These are phyloP conservation scores for Monilinia fructicola DNA, from an alignment of 2,329 filamentous ascomycete genomes.

Conservation along the genomic window DNA sequence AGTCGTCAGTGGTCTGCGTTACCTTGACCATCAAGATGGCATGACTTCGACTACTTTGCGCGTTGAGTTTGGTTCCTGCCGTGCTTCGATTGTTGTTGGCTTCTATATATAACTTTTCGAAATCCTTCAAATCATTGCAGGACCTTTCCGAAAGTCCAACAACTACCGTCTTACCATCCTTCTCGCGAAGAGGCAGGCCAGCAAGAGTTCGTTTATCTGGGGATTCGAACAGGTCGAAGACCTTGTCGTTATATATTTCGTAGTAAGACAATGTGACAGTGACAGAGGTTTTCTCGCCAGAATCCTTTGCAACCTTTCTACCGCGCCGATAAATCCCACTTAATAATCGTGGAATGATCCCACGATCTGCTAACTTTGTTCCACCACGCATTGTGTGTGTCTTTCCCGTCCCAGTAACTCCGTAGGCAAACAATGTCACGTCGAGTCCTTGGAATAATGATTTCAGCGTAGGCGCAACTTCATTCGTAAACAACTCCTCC, in stretches of 20 bases:
- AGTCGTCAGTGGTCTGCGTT: constrained; percentile 68
- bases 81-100: constrained; percentile 89
- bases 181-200: constrained; percentile 80
- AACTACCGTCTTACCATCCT: constrained; percentile 82
- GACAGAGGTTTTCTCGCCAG: constrained; percentile 66
- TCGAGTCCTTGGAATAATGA: constrained; percentile 88
- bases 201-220: constrained; percentile 75
- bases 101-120: constrained; percentile 85
- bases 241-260: constrained; percentile 96
- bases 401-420: constrained; percentile 90
- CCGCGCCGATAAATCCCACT: constrained; percentile 82
- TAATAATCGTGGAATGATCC: constrained; percentile 81
- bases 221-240: constrained; percentile 85
- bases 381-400: constrained; percentile 96
- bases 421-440: constrained; percentile 88
- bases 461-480: constrained; percentile 91
- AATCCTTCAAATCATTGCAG: constrained; percentile 84
- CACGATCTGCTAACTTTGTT: constrained; percentile 78
- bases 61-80: constrained; percentile 87
- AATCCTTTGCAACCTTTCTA: constrained; percentile 82
- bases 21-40: constrained; percentile 90
- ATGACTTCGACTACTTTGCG: constrained; percentile 85
- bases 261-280: constrained; percentile 83
- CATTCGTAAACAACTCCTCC: constrained; percentile 82
- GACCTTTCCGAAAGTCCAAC: constrained; percentile 80